Base-by-base conservation (phyloP, 2,329 filamentous ascomycete species). In the Trichocomaceae sp. region DNA sequence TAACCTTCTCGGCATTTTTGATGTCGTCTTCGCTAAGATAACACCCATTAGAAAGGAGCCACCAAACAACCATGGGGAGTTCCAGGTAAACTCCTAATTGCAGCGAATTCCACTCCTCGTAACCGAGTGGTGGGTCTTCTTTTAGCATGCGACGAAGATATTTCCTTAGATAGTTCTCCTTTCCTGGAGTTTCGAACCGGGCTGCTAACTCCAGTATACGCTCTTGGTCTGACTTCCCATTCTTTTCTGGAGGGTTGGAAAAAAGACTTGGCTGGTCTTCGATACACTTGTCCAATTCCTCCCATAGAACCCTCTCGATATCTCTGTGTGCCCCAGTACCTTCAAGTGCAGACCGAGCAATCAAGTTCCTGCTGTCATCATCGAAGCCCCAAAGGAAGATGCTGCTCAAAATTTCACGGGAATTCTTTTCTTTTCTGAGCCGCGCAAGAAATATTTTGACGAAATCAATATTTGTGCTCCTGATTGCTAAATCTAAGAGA, bases 401-500 rank as follows among this genome's bases (percentile, higher is more conserved):
- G 12, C 33, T 37, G 12, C 33, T 37, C 12, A 37, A n/a, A 9
- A 37, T 37, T 37, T 37, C 15, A 2, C 5, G 33, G 45, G 45
- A 15, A 15, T 26, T n/a, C 3, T 31, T 5, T 15, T 10, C n/a
- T 8, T 17, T 13, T 29, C 20, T 19, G 12, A 26, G 23, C 22
- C 45, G 23, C 9, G 64, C 22, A 72, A 55, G 10, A 72, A 58
- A 50, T 63, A 64, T 59, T 68, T 56, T 13, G 6, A 73, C 70
- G 2, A 71, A 65, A 22, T 68, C 65, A 5, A 58, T 55, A 59
- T 72, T 67, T 1, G 70, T 71, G 3, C 63, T 63, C 59, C 73
- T 68, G 39, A 70, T 69, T 10, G 71, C 70, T 55, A 70, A 62
- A 61, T 72, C 70, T 45, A 73, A 56, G n/a, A 70, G 63, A 23